Conservation (phyloP, 257 asterid species). For the Oldenlandia corymbosa region DNA sequence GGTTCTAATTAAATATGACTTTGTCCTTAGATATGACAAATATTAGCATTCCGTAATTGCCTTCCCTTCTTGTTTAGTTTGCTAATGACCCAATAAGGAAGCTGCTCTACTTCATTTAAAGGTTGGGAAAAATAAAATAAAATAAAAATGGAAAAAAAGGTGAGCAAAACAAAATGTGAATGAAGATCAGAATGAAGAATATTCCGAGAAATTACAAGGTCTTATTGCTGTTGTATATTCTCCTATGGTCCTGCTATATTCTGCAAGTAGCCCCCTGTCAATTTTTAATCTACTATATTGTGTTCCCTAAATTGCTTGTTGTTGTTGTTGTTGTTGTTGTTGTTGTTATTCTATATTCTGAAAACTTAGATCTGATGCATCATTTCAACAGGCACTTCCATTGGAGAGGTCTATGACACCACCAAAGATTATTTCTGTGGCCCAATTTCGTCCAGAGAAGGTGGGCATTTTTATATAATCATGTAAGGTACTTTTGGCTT, state of each 20-base stretch:
- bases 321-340: too few species aligned
- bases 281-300: too few species aligned
- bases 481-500: slow-evolving; percentile 45
- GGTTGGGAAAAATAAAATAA: too few species aligned
- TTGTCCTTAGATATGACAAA: neutral
- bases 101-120: neutral
- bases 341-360: neutral
- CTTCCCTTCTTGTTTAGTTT: neutral
- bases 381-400: slow-evolving; percentile 61
- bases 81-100: too few species aligned
- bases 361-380: slow-evolving; percentile 15
- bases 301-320: neutral
- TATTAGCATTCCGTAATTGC: neutral
- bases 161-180: neutral
- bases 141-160: neutral
- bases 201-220: slow-evolving; percentile 1
- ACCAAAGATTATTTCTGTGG: slow-evolving; percentile 72
- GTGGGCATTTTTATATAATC: slow-evolving; percentile 53
- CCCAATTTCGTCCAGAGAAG: slow-evolving; percentile 99
- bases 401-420: slow-evolving; percentile 62
- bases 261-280: neutral
- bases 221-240: too few species aligned
- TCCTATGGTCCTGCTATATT: too few species aligned
- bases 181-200: neutral
- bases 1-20: neutral